Evolutionary conservation across 805 yeast species (phyloP).

Genomic region (Yarrowia hollandica): DNA sequence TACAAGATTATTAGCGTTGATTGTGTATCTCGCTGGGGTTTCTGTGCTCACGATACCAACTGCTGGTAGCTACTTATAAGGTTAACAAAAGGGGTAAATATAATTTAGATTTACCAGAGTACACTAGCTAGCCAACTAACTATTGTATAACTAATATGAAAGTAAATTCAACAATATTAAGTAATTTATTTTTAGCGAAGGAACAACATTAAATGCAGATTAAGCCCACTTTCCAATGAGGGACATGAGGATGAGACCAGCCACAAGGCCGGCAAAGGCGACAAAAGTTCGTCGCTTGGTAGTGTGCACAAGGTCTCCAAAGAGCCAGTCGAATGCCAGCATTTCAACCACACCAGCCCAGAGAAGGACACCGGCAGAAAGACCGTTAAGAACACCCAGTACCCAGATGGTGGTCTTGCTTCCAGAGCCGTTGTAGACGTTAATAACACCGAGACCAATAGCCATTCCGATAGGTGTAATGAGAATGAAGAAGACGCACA

Average conservation of each 20-base stretch:
- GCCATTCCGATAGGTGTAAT: conserved; percentile 71
- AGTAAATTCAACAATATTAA: no score
- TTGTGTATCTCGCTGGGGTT: no score
- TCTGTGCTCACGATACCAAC: no score
- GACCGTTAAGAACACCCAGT: conserved; percentile 67
- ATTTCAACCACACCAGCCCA: conserved; percentile 73
- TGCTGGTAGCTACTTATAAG: no score
- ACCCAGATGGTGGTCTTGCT: conserved; percentile 55
- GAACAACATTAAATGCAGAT: background rate
- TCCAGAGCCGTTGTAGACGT: conserved; percentile 59
- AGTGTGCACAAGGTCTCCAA: conserved; percentile 66
- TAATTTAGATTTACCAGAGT: no score
- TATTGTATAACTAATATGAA: no score
- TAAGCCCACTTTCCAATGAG: conserved; percentile 73
- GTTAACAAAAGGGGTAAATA: no score
- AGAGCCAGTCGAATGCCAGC: conserved; percentile 69
- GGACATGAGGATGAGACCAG: conserved; percentile 66
- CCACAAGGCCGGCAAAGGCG: conserved; percentile 58
- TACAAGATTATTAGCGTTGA: no score
- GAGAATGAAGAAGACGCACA: conserved; percentile 50
- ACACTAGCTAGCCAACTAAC: no score
- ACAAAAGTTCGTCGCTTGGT: conserved; percentile 53
- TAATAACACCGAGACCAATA: conserved; percentile 71
- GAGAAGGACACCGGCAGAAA: conserved; percentile 70
- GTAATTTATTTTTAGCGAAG: no score